Evolutionary conservation across 108 stramenopile genomes (phyloP), one percentile per base, ranked within the genome.

Genomic region (Skeletonema potamos): DNA sequence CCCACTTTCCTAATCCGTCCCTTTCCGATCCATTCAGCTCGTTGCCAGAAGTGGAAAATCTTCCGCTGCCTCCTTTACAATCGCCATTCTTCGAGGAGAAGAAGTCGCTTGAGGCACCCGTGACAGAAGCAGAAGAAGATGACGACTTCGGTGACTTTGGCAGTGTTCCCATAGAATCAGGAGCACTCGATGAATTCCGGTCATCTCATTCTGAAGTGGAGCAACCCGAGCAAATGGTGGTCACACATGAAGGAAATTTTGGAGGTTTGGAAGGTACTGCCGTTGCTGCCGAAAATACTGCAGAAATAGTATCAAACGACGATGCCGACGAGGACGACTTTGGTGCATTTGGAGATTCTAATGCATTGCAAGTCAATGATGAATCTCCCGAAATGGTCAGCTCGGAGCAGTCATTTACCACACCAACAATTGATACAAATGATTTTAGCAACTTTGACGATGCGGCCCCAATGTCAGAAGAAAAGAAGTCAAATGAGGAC

Each of bases 21-120:
- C 18, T 44, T 26, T 71, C 70, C 12, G 70, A 71, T 48, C 65
- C 72, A 24, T 70, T 70, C 27, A 44, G 18, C 10, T 60, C 70
- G 8, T 60, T 61, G 29, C 28, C 37, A 27, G 59, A 28, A 20
- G 37, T 33, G 27, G 41, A 70, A 26, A 58, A 59, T 59, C 29
- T 34, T 34, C 58, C 58, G 11, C 30, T 59, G 11, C 58, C 58
- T 24, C 58, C 58, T 4, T 34, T 34, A 33, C 12, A 13, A 34
- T 59, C 48, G 1, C 22, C 58, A 32, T 32, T 32, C 9, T 30
- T 20, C 22, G 58, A 33, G 6, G 58, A 34, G 10, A 59, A 59
- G 33, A 34, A 59, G 17, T 33, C 33, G 4, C 17, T 34, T 5
- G 58, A 59, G 27, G 20, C 30, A 59, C 17, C 29, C 7, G 6